These are phyloP conservation scores for Apiotrichum siamense DNA, from an alignment of 1,284 basidiomycete species.

Conservation along the genomic window DNA sequence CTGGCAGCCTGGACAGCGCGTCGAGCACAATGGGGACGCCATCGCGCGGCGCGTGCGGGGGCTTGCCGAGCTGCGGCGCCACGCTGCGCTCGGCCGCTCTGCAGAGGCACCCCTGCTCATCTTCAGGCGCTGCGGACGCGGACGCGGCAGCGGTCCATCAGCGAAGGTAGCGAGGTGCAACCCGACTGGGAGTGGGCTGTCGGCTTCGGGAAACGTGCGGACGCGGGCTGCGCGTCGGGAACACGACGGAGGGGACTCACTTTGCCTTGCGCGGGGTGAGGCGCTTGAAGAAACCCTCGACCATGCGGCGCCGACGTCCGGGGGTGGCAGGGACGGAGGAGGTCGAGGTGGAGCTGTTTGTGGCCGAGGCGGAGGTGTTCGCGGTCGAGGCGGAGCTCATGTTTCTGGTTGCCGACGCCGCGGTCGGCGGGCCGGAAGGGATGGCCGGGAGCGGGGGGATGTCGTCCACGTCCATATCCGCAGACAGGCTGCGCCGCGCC, in stretches of 20 bases:
- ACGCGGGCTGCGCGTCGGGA: background rate
- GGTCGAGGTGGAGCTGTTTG: background rate
- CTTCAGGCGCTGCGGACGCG: too few species aligned
- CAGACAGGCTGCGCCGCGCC: background rate
- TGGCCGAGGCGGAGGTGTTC: too few species aligned
- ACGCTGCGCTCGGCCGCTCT: too few species aligned
- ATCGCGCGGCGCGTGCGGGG: too few species aligned
- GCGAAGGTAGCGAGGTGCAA: too few species aligned
- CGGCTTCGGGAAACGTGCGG: background rate
- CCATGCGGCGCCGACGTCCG: slow-evolving; percentile 1
- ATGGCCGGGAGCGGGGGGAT: background rate
- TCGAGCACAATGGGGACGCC: too few species aligned
- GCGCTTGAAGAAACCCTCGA: slow-evolving; percentile 5
- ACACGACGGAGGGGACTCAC: background rate
- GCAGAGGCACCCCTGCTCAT: too few species aligned
- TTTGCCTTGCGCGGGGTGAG: slow-evolving; percentile 1
- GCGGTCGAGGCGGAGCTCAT: too few species aligned
- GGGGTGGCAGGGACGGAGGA: background rate
- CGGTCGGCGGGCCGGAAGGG: background rate
- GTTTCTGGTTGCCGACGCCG: background rate
- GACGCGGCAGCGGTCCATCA: too few species aligned
- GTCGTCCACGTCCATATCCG: background rate
- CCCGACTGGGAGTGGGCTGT: background rate
- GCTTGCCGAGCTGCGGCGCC: too few species aligned
- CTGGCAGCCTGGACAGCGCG: too few species aligned